Base-by-base conservation (phyloP, 73 alveolate species). In the Stentor roeselii region DNA sequence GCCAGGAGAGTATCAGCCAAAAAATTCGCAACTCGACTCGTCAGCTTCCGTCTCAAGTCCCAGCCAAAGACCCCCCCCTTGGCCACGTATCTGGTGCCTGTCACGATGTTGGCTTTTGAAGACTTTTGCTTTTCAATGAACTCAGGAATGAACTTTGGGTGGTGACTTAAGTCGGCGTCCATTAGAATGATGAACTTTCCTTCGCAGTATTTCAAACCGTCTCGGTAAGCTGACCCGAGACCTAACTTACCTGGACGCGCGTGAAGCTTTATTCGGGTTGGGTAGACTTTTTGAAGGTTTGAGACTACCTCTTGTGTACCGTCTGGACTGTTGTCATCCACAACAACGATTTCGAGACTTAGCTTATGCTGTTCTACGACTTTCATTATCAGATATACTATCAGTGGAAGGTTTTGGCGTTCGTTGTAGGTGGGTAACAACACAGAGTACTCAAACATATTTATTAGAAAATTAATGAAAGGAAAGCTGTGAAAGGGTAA, bases 151-250 rank as follows among this genome's bases (percentile, higher is more conserved):
- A 82, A 90, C 84, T 89, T 92, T 76, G 98, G 98, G 84, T 97
- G 99, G 86, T 97, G 99, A 3, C 99, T 95, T 83, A 97, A 86
- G 87, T 97, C 99, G 35, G 99, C 99, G 86, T 97, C 99, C 99
- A 97, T 97, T 39, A 97, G 91, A 83, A 97, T 90, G 42, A 97
- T 89, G 84, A 88, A 97, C 74, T 96, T 92, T 3, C 99, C 99
- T 34, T 92, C 86, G 84, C 98, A 94, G 37, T 86, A 60, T 60
- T 91, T 87, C 42, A 95, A 85, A 1, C 99, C 99, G 92, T 96
- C 99, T 89, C 93, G 91, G 84, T 97, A 97, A 34, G 99, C 99
- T 35, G 98, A 84, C 30, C 99, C 99, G 42, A 97, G 96, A 42
- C 99, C 99, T 59, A 97, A 41, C 88, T 97, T 97, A 3, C 99